Conservation (phyloP, 306 rosid species). For the Malus sieversii region DNA sequence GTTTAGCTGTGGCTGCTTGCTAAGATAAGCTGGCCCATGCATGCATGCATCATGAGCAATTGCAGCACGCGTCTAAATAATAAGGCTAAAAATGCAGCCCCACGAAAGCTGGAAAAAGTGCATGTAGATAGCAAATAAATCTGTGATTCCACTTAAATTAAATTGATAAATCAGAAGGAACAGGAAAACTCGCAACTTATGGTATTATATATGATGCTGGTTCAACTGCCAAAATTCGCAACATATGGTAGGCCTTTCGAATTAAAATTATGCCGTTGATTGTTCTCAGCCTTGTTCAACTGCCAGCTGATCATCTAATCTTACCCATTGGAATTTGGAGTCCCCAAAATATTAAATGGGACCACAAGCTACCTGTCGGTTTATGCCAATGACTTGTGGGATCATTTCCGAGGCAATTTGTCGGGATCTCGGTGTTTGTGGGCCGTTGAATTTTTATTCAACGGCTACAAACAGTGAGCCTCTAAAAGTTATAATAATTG, state of each 20-base stretch:
- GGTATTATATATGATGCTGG: neutral
- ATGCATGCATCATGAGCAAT: neutral
- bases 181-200: neutral
- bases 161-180: neutral
- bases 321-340: slow-evolving; percentile 1
- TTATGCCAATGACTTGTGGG: neutral
- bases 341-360: slow-evolving; percentile 3
- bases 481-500: too few relatives aligned
- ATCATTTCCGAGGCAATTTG: too few relatives aligned
- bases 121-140: neutral
- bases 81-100: slow-evolving; percentile 7
- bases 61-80: too few relatives aligned
- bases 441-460: too few relatives aligned
- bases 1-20: slow-evolving; percentile 11
- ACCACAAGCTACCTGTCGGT: neutral
- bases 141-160: neutral
- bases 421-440: too few relatives aligned
- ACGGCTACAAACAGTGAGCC: too few relatives aligned
- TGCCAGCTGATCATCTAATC: slow-evolving; percentile 13
- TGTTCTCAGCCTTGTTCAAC: slow-evolving; percentile 14
- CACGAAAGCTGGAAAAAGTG: slow-evolving; percentile 41
- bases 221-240: too few relatives aligned
- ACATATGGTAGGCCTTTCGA: neutral
- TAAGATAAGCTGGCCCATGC: slow-evolving; percentile 6
- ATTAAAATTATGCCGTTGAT: neutral